phyloP scores from a whole-genome alignment of 1,139 yeast species.

The Taphrina deformans region DNA sequence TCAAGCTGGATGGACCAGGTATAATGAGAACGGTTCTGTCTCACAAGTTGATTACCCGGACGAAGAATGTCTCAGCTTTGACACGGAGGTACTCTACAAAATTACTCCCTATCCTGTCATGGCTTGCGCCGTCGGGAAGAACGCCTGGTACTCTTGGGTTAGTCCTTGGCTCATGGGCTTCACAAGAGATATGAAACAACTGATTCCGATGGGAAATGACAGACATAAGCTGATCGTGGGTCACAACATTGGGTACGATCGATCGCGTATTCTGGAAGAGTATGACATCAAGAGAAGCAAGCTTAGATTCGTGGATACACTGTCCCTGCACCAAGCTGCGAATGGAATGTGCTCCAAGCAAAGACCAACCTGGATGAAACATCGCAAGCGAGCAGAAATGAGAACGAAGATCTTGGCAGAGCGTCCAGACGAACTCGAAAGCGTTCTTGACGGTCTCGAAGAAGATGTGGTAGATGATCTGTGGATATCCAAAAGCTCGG shows the following conservation, averaged over 20 bases:
- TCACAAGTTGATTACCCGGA: slow-evolving; percentile 67
- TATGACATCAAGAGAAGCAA: slow-evolving; percentile 66
- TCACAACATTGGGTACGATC: slow-evolving; percentile 85
- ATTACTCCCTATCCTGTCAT: slow-evolving; percentile 70
- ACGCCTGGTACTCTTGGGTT: slow-evolving; percentile 95
- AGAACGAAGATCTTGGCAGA: slow-evolving; percentile 38
- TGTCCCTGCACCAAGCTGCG: slow-evolving; percentile 88
- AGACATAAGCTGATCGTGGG: slow-evolving; percentile 69
- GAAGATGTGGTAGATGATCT: slow-evolving; percentile 51
- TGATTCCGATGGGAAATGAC: slow-evolving; percentile 61
- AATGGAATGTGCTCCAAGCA: slow-evolving; percentile 94
- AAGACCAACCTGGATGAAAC: slow-evolving; percentile 73
- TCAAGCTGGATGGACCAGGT: slow-evolving; percentile 80
- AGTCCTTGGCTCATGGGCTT: slow-evolving; percentile 74
- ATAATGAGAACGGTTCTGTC: slow-evolving; percentile 51
- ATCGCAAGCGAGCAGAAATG: slow-evolving; percentile 48
- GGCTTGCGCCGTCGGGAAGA: slow-evolving; percentile 74
- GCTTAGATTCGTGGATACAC: slow-evolving; percentile 82
- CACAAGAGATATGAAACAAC: slow-evolving; percentile 56
- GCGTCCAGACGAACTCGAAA: slow-evolving; percentile 40
- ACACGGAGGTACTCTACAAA: slow-evolving; percentile 83
- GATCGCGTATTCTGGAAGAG: slow-evolving; percentile 83
- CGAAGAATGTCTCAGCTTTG: slow-evolving; percentile 70
- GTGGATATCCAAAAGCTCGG: slow-evolving; percentile 74
- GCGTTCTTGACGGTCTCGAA: slow-evolving; percentile 42